Evolutionary conservation across 106 monocot species (phyloP).

Genomic region (Cymbidium sinense): DNA sequence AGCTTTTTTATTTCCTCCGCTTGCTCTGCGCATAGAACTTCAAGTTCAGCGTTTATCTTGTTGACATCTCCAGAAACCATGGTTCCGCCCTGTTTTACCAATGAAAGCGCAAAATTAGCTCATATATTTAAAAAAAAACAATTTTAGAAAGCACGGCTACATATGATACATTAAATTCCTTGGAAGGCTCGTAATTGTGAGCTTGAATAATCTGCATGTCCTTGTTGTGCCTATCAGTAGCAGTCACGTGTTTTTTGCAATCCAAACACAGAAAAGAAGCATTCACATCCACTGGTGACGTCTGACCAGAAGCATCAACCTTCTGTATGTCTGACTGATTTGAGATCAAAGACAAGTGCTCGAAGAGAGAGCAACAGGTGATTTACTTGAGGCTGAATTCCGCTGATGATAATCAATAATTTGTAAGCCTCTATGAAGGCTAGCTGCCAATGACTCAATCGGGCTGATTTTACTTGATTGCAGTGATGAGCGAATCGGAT

Average conservation of each 20-base stretch:
- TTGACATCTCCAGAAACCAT: constrained; percentile 2
- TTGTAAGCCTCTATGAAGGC: constrained; percentile 83
- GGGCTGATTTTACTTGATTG: constrained; percentile 57
- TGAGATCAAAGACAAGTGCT: constrained; percentile 51
- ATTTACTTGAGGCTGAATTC: constrained; percentile 37
- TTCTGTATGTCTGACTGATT: constrained; percentile 17
- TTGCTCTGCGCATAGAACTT: constrained; percentile 50
- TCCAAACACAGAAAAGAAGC: constrained; percentile 39
- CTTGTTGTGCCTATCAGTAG: constrained; percentile 1
- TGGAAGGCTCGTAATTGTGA: constrained; percentile 24
- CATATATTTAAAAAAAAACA: neutral
- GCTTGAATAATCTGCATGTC: constrained; percentile 12
- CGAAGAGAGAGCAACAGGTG: constrained; percentile 67
- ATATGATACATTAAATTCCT: constrained; percentile 17
- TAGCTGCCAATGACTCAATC: constrained; percentile 80
- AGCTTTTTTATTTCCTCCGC: constrained; percentile 53
- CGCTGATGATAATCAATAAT: constrained; percentile 73
- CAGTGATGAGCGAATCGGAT: constrained; percentile 49
- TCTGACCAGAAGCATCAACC: constrained; percentile 17
- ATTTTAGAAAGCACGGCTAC: neutral
- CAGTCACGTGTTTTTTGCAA: constrained; percentile 32
- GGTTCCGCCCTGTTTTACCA: constrained; percentile 14
- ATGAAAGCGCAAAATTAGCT: constrained; percentile 3
- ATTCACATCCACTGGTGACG: constrained; percentile 9
- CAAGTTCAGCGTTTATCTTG: constrained; percentile 37